Evolutionary conservation across 345 rosid species (phyloP).

Genomic region (Mangifera indica): DNA sequence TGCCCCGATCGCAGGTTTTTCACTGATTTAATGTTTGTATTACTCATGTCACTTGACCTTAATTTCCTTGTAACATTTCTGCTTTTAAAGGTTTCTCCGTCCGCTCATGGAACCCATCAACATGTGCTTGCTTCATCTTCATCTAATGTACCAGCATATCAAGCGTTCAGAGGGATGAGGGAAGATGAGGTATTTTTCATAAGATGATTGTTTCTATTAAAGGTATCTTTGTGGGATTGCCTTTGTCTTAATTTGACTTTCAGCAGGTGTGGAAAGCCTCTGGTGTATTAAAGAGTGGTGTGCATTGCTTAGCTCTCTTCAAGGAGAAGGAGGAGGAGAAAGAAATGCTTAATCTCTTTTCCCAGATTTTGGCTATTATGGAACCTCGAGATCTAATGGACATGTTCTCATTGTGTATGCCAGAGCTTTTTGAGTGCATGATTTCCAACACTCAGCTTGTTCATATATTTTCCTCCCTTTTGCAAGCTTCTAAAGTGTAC

Average conservation of each 20-base stretch:
- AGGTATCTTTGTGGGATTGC: constrained; percentile 14
- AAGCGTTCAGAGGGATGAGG: constrained; percentile 90
- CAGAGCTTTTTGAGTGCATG: constrained; percentile 98
- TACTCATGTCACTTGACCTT: constrained; percentile 3
- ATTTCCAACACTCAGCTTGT: constrained; percentile 81
- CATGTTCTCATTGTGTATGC: constrained; percentile 97
- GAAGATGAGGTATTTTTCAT: constrained; percentile 82
- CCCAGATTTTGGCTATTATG: constrained; percentile 92
- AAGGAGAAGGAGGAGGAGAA: constrained; percentile 98
- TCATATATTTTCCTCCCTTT: constrained; percentile 83
- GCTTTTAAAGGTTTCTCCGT: constrained; percentile 49
- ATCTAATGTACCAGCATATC: constrained; percentile 57
- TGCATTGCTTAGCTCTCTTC: constrained; percentile 94
- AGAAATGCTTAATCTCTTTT: constrained; percentile 83
- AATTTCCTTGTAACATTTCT: constrained; percentile 19
- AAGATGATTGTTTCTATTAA: constrained; percentile 16
- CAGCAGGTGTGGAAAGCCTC: constrained; percentile 93
- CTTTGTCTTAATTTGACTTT: constrained; percentile 31
- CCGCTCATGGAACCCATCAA: constrained; percentile 60
- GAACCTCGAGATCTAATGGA: constrained; percentile 99
- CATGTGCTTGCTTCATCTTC: constrained; percentile 67
- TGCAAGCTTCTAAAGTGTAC: constrained; percentile 79
- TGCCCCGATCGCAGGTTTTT: constrained; percentile 89
- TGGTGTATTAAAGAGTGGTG: constrained; percentile 94
- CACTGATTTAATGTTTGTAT: constrained; percentile 5